These are phyloP conservation scores for Sanguinoderma infundibulare DNA, from an alignment of 1,284 basidiomycete species.

Conservation along the genomic window DNA sequence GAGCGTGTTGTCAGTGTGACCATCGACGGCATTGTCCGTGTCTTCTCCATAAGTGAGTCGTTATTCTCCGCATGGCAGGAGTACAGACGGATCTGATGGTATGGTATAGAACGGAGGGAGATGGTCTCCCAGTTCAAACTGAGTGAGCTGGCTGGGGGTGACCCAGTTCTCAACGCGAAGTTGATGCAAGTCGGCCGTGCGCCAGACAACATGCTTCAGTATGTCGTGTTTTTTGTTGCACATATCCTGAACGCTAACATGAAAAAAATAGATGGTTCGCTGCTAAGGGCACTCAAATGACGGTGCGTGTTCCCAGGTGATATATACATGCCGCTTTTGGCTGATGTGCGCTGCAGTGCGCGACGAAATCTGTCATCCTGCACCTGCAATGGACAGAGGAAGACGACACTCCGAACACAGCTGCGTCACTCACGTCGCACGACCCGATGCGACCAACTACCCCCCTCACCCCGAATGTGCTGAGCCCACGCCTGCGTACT, in stretches of 20 bases:
- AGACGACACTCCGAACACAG: constrained; percentile 39
- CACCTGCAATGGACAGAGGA: constrained; percentile 89
- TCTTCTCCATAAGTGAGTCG: constrained; percentile 83
- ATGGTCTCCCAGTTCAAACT: constrained; percentile 93
- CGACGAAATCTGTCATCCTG: constrained; percentile 86
- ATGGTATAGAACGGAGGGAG: constrained; percentile 63
- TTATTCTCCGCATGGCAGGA: background rate
- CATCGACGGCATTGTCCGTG: constrained; percentile 89
- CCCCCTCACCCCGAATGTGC: constrained; percentile 26
- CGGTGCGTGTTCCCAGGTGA: constrained; percentile 52
- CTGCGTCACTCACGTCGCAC: constrained; percentile 3
- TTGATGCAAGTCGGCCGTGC: constrained; percentile 77
- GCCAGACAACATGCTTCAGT: constrained; percentile 85
- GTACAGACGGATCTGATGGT: background rate
- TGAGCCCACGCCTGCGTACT: constrained; percentile 39
- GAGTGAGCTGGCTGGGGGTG: constrained; percentile 73
- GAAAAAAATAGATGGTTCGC: constrained; percentile 74
- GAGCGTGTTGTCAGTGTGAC: constrained; percentile 88
- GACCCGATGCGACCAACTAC: constrained; percentile 28
- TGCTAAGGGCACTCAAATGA: constrained; percentile 89
- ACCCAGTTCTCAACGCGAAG: constrained; percentile 66
- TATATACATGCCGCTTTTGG: background rate
- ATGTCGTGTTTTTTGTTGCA: constrained; percentile 30
- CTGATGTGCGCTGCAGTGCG: constrained; percentile 59
- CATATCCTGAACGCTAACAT: background rate